Evolutionary conservation across 2,329 filamentous ascomycete species (phyloP).

Genomic region (Fusarium musae): DNA sequence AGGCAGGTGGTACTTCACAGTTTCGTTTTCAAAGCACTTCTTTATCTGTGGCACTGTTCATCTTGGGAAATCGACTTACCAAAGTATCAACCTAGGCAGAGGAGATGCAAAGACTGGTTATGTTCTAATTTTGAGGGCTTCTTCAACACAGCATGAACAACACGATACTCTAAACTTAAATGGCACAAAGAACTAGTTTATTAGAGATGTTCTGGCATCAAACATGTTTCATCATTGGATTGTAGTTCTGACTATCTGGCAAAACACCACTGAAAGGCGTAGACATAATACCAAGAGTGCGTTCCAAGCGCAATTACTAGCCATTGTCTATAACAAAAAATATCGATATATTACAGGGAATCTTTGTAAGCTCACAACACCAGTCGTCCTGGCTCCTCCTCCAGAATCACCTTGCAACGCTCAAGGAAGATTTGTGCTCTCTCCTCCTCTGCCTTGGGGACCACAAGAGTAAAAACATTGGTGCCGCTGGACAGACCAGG

Average conservation of each 20-base stretch:
- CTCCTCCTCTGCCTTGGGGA: conserved; percentile 83
- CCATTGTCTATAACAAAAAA: conserved; percentile 43
- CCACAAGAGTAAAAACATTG: conserved; percentile 85
- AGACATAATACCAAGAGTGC: conserved; percentile 31
- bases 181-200: neutral
- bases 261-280: conserved; percentile 9
- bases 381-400: conserved; percentile 81
- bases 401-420: conserved; percentile 84
- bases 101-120: neutral
- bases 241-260: conserved; percentile 22
- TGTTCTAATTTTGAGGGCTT: neutral
- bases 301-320: conserved; percentile 35
- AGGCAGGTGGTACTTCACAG: neutral
- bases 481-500: conserved; percentile 65
- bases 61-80: neutral
- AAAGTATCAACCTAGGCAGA: neutral
- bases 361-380: conserved; percentile 62
- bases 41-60: neutral
- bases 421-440: conserved; percentile 85
- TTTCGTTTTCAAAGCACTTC: neutral
- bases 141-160: neutral
- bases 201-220: conserved; percentile 3
- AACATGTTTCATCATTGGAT: conserved; percentile 22
- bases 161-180: neutral
- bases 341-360: conserved; percentile 48